A percentile compares a stretch with the other conserved stretches of the same genome.
These are phyloP conservation scores for Gillenia trifoliata DNA, from an alignment of 306 rosid species.

Conservation along the genomic window DNA sequence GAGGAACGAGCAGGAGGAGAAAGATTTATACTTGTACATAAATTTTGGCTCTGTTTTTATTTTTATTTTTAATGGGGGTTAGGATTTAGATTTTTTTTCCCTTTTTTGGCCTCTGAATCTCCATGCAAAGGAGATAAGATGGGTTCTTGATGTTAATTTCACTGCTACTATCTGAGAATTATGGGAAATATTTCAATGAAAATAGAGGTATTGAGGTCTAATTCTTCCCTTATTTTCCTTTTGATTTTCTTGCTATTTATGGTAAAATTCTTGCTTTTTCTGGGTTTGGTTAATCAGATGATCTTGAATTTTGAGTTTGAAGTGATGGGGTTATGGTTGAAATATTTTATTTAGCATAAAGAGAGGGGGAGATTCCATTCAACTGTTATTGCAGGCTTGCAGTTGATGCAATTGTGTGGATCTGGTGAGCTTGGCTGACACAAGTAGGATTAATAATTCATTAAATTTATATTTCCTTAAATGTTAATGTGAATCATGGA, in stretches of 20 bases:
- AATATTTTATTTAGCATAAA: not conserved
- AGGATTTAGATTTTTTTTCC: not conserved
- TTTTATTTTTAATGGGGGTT: not conserved
- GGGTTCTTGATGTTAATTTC: slow-evolving; percentile 21
- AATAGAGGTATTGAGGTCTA: not conserved
- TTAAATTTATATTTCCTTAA: not conserved
- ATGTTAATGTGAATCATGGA: slow-evolving; percentile 10
- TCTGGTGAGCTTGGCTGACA: slow-evolving; percentile 30
- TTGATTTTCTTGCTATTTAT: not conserved
- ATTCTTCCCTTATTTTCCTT: not conserved
- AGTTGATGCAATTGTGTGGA: slow-evolving; percentile 21
- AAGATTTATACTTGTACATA: slow-evolving; percentile 30
- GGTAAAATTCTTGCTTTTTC: not conserved
- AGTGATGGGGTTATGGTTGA: slow-evolving; percentile 1
- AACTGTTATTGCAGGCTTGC: not conserved
- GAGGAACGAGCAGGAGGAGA: not conserved
- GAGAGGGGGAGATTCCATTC: slow-evolving; percentile 2
- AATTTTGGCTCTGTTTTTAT: not conserved
- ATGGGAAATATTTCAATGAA: not conserved
- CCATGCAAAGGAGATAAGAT: slow-evolving; percentile 2
- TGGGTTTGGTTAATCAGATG: not conserved
- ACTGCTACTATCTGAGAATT: not conserved
- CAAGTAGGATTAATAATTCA: not conserved
- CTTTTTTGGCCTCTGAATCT: slow-evolving; percentile 15
- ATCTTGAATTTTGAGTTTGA: not conserved